Conservation (phyloP, 805 yeast species). For the Cyberlindnera veronae region DNA sequence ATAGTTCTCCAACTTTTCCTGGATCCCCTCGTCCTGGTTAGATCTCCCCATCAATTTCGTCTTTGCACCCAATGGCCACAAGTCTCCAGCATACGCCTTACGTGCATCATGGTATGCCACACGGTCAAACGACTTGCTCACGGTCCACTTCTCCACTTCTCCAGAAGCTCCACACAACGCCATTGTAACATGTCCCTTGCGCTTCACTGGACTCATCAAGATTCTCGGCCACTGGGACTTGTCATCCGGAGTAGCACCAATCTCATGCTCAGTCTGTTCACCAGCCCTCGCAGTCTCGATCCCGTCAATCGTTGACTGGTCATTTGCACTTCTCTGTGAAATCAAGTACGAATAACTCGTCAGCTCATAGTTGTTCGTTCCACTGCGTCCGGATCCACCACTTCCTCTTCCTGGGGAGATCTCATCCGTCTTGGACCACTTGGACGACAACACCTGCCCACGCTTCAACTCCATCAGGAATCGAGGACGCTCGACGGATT, state of each 20-base stretch:
- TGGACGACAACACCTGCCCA: slow-evolving; percentile 69
- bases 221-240: slow-evolving; percentile 65
- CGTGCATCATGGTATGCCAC: slow-evolving; percentile 87
- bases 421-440: slow-evolving; percentile 54
- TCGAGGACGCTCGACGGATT: slow-evolving; percentile 71
- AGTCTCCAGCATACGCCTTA: slow-evolving; percentile 78
- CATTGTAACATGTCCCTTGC: slow-evolving; percentile 77
- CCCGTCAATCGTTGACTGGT: slow-evolving; percentile 35
- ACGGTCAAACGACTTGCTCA: slow-evolving; percentile 73
- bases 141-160: slow-evolving; percentile 78
- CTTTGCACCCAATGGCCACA: slow-evolving; percentile 77
- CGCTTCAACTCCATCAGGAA: slow-evolving; percentile 80
- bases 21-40: slow-evolving; percentile 29
- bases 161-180: slow-evolving; percentile 81
- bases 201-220: slow-evolving; percentile 65
- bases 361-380: slow-evolving; percentile 64
- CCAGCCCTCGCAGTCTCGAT: slow-evolving; percentile 41
- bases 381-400: slow-evolving; percentile 66
- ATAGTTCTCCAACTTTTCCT: slow-evolving; percentile 33
- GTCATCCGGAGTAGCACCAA: slow-evolving; percentile 21
- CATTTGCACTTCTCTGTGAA: slow-evolving; percentile 54
- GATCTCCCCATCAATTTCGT: slow-evolving; percentile 38
- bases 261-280: slow-evolving; percentile 20
- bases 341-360: slow-evolving; percentile 75
- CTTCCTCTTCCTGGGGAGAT: slow-evolving; percentile 50